Conservation (phyloP, 768 basidiomycete species). For the Russula sp. region DNA sequence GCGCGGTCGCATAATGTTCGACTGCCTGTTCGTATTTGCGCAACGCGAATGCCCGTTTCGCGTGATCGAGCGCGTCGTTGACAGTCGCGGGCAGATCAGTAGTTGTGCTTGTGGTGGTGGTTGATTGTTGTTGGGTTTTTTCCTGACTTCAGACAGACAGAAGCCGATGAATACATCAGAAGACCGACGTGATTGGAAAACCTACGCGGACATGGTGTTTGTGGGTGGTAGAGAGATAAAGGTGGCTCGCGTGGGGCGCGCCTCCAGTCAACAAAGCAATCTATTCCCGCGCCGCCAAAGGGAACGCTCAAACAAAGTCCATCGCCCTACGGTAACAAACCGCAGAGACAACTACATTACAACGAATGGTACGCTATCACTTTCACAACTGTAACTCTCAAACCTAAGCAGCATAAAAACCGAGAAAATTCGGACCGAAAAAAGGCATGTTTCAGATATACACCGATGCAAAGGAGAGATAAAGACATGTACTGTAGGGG, state of each 20-base stretch:
- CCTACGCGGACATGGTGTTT: constrained; percentile 23
- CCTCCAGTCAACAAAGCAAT: constrained; percentile 5
- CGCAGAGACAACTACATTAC: too few species aligned
- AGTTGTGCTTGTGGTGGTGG: too few species aligned
- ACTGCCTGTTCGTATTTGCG: constrained; percentile 83
- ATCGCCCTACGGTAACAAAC: too few species aligned
- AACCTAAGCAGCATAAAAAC: too few species aligned
- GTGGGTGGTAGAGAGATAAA: not conserved
- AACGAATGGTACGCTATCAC: too few species aligned
- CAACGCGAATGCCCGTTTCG: constrained; percentile 85
- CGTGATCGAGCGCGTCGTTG: constrained; percentile 64
- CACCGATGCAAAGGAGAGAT: not conserved
- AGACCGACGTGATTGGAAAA: not conserved
- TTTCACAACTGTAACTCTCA: too few species aligned
- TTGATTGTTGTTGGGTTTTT: not conserved
- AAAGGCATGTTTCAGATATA: constrained; percentile 1
- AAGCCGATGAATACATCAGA: not conserved
- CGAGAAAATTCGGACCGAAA: not conserved
- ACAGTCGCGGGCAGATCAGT: constrained; percentile 37
- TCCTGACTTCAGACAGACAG: constrained; percentile 5
- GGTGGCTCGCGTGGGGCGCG: not conserved
- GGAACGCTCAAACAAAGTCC: not conserved
- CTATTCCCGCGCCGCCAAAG: constrained; percentile 9
- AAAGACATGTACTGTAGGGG: not conserved
- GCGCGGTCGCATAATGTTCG: constrained; percentile 77